Base-by-base conservation (phyloP, 2,329 filamentous ascomycete genomes). In the Ophiosphaerella herpotricha region DNA sequence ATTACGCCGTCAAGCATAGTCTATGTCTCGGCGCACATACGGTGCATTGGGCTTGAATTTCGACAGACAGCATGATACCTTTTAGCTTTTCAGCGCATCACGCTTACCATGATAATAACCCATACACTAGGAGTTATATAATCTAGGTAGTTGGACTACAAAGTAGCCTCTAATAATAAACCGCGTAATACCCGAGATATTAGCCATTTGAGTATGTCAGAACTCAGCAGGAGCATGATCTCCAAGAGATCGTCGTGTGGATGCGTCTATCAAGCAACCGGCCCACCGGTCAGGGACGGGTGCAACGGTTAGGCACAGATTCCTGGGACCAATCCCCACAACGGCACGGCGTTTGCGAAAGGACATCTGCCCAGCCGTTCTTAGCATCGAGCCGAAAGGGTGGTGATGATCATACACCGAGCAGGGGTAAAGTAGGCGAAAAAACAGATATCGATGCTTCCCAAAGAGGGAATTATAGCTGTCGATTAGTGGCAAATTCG, bases 401-500 rank as follows among this genome's bases (percentile, higher is more conserved):
- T 23, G 31, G 18, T 18, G 42, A 37, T 18, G 24, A 37, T 40
- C 38, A 40, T 40, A 40, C 38, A 40, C 39, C 21, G 7, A 5
- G 16, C 29, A 32, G 18, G 39, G 39, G 14, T 42, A 31, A n/a
- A 16, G 12, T 42, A 42, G 23, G 39, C 39, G 39, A 33, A 34
- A 12, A 34, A 24, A 39, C 26, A 43, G 29, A 48, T 48, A 46
- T 45, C 43, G 36, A 46, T 50, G 37, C 8, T 31, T 46, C 56
- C 56, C 40, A 44, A 57, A 51, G 32, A 14, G 50, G 56, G 24
- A 58, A 45, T 31, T 12, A 16, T 18, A n/a, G 34, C 21, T 56
- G 57, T 47, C 46, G 57, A 57, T 56, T 46, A 11, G 57, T 58
- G 57, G 57, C 57, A 32, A 60, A 55, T 47, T 52, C 48, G 46